Evolutionary conservation across 768 basidiomycete genomes (phyloP).

Genomic region (Trametes cinnabarina): DNA sequence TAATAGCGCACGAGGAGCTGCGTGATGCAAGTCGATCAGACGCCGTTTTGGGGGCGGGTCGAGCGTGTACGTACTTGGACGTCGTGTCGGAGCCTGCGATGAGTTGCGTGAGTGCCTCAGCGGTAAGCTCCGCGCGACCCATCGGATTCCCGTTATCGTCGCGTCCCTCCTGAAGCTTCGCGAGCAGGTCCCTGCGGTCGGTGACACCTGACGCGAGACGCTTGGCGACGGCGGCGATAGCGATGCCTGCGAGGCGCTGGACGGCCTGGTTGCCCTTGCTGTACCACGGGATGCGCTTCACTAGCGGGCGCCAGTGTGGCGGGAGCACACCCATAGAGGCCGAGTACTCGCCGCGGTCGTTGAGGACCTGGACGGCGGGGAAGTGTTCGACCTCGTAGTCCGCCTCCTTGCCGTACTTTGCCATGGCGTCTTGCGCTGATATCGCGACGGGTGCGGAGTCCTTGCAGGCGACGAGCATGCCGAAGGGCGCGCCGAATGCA

Average conservation of each 20-base stretch:
- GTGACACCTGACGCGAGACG: slow-evolving; percentile 58
- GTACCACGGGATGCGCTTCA: slow-evolving; percentile 73
- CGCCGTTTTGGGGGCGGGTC: neutral
- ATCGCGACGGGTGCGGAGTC: slow-evolving; percentile 72
- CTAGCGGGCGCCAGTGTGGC: slow-evolving; percentile 64
- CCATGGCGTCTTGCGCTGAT: slow-evolving; percentile 53
- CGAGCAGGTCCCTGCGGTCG: slow-evolving; percentile 78
- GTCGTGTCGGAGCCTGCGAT: slow-evolving; percentile 93
- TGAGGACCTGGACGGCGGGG: slow-evolving; percentile 82
- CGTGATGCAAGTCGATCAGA: neutral
- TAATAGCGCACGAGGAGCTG: slow-evolving; percentile 87
- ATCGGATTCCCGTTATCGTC: slow-evolving; percentile 82
- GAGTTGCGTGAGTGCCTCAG: slow-evolving; percentile 81
- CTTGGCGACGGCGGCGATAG: slow-evolving; percentile 61
- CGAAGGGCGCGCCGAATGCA: slow-evolving; percentile 85
- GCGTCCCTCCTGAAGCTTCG: slow-evolving; percentile 73
- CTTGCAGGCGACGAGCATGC: slow-evolving; percentile 75
- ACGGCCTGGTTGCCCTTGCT: slow-evolving; percentile 63
- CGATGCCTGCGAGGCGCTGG: slow-evolving; percentile 72
- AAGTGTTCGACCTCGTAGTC: slow-evolving; percentile 51
- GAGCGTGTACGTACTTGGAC: slow-evolving; percentile 62
- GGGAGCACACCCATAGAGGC: slow-evolving; percentile 82
- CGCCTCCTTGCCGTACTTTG: slow-evolving; percentile 47
- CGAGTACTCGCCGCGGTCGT: slow-evolving; percentile 84
- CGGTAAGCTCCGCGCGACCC: slow-evolving; percentile 80